These are phyloP conservation scores for Lagenidium sp. DNA, from an alignment of 352 stramenopile species.

Conservation along the genomic window DNA sequence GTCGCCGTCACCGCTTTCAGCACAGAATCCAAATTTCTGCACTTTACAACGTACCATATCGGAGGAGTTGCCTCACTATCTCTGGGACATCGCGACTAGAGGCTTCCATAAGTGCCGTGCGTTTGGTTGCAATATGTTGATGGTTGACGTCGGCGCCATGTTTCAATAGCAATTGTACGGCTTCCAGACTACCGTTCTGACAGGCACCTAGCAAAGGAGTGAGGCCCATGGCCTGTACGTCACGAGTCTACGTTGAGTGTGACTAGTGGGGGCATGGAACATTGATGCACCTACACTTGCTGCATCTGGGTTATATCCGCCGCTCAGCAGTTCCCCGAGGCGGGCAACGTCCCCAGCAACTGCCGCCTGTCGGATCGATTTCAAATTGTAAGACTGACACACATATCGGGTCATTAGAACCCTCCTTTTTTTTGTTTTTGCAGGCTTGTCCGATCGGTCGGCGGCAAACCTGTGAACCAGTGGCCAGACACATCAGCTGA, in stretches of 20 bases:
- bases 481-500: background rate
- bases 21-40: no score
- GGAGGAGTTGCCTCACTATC: slow-evolving; percentile 47
- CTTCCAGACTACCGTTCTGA: slow-evolving; percentile 32
- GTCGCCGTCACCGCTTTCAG: background rate
- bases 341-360: slow-evolving; percentile 43
- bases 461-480: background rate
- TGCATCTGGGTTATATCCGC: slow-evolving; percentile 44
- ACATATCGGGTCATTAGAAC: background rate
- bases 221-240: slow-evolving; percentile 50
- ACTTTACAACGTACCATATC: slow-evolving; percentile 47
- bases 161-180: slow-evolving; percentile 34
- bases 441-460: no score
- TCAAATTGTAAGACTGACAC: slow-evolving; percentile 48
- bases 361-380: slow-evolving; percentile 56
- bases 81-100: slow-evolving; percentile 19
- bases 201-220: slow-evolving; percentile 50
- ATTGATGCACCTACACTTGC: slow-evolving; percentile 29
- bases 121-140: slow-evolving; percentile 35
- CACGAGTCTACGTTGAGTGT: no score
- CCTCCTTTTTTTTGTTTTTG: no score
- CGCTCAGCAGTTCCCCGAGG: slow-evolving; percentile 30
- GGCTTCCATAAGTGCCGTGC: slow-evolving; percentile 59
- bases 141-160: slow-evolving; percentile 41
- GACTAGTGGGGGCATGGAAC: background rate